Conservation (phyloP, 345 rosid genomes). For the Anastatica hierochuntica region DNA sequence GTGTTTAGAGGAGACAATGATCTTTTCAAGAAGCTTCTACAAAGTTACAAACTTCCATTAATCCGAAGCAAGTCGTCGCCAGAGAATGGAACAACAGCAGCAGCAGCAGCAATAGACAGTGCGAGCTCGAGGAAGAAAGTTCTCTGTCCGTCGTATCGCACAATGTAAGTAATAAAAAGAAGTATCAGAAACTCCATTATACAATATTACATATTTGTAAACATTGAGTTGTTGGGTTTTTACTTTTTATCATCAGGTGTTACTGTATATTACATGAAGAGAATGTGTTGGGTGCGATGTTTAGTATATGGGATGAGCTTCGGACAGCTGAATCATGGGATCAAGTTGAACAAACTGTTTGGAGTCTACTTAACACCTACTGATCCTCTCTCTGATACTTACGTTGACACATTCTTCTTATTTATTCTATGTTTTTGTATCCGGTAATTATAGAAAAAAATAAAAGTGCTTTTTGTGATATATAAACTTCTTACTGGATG, state of each 20-base stretch:
- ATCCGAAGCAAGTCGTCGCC: slow-evolving; percentile 28
- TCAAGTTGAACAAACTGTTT: slow-evolving; percentile 63
- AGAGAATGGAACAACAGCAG: slow-evolving; percentile 13
- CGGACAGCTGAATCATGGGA: slow-evolving; percentile 63
- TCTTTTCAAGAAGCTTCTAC: slow-evolving; percentile 57
- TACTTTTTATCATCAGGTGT: no score
- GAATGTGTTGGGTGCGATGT: slow-evolving; percentile 73
- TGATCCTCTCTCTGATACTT: slow-evolving; percentile 15
- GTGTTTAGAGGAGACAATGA: slow-evolving; percentile 61
- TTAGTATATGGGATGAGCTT: slow-evolving; percentile 66
- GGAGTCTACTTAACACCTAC: slow-evolving; percentile 68
- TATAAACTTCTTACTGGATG: no score
- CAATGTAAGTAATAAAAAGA: slow-evolving; percentile 60
- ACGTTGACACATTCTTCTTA: no score
- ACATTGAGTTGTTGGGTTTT: no score
- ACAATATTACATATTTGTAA: no score
- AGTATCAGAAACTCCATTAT: no score
- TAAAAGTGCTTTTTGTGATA: no score
- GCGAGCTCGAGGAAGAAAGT: slow-evolving; percentile 33
- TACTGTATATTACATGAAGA: slow-evolving; percentile 83
- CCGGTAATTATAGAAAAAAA: no score
- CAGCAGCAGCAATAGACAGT: no score
- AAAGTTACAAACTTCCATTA: slow-evolving; percentile 64
- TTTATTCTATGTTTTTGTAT: no score
- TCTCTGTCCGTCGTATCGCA: slow-evolving; percentile 59